Conservation (phyloP, 345 rosid genomes). For the Aquilaria yunnanensis region DNA sequence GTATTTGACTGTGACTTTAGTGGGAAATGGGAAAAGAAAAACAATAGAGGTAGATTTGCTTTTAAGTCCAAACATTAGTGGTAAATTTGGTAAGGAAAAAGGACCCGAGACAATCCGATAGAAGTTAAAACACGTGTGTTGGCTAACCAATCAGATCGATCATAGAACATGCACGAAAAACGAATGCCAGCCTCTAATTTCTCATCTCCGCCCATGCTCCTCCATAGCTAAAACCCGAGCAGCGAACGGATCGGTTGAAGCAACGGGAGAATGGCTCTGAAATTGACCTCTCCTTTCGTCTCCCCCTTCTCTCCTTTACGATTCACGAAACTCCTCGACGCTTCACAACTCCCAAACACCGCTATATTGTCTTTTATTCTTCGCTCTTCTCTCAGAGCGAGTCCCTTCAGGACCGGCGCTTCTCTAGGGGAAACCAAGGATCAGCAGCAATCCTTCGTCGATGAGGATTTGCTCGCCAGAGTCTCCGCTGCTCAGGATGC, state of each 20-base stretch:
- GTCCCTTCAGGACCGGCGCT: slow-evolving; percentile 21
- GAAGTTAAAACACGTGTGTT: not conserved
- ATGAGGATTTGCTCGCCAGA: slow-evolving; percentile 36
- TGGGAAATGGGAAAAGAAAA: too few relatives aligned
- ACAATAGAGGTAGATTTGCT: too few relatives aligned
- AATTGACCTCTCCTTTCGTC: slow-evolving; percentile 34
- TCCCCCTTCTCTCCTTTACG: slow-evolving; percentile 28
- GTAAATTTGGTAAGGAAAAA: too few relatives aligned
- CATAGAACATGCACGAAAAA: not conserved
- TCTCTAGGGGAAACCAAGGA: slow-evolving; percentile 29
- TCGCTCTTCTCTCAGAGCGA: slow-evolving; percentile 14
- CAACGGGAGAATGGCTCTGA: slow-evolving; percentile 26
- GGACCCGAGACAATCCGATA: not conserved
- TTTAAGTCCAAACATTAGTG: too few relatives aligned
- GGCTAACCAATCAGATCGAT: not conserved
- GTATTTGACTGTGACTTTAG: too few relatives aligned
- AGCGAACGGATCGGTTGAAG: slow-evolving; percentile 44
- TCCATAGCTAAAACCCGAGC: slow-evolving; percentile 32
- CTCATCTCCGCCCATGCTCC: slow-evolving; percentile 31
- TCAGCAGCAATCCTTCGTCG: slow-evolving; percentile 22
- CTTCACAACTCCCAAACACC: slow-evolving; percentile 21
- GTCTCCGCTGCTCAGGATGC: slow-evolving; percentile 58
- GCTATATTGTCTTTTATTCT: slow-evolving; percentile 26
- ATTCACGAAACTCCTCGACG: slow-evolving; percentile 25
- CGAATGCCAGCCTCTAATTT: slow-evolving; percentile 33